phyloP scores from a whole-genome alignment of 2,329 filamentous ascomycete species.

The Alternaria conjuncta region DNA sequence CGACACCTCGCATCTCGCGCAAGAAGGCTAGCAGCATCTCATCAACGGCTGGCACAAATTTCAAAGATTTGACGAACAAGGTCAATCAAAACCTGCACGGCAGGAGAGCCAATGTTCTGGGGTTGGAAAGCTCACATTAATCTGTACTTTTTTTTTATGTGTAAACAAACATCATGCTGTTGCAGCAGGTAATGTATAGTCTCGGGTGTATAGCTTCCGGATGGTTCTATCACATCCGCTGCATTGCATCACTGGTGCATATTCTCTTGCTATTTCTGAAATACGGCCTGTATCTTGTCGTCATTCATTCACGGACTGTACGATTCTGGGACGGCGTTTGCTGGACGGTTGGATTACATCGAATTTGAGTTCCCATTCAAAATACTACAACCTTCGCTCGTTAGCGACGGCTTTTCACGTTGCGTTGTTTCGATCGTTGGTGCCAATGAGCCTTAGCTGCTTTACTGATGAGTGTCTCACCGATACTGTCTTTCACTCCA shows the following conservation, averaged over 20 bases:
- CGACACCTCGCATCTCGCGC: conserved; percentile 49
- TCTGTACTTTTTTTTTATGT: conserved; percentile 6
- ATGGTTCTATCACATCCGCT: conserved; percentile 23
- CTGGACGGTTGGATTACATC: conserved; percentile 28
- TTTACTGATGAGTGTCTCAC: neutral
- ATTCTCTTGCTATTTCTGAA: conserved; percentile 9
- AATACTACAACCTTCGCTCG: neutral
- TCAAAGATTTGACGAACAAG: conserved; percentile 54
- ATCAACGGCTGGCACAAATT: conserved; percentile 48
- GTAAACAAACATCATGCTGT: conserved; percentile 20
- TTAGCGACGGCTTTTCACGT: neutral
- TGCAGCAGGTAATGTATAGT: conserved; percentile 45
- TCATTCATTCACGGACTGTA: conserved; percentile 35
- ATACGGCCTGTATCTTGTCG: neutral
- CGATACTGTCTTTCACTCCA: neutral
- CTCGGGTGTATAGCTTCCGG: conserved; percentile 22
- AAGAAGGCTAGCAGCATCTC: conserved; percentile 51
- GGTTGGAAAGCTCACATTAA: conserved; percentile 53
- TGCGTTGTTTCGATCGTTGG: neutral
- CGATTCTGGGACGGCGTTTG: conserved; percentile 29
- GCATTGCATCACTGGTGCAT: conserved; percentile 30
- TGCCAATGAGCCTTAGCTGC: neutral
- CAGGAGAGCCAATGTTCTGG: conserved; percentile 53
- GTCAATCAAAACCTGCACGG: conserved; percentile 56
- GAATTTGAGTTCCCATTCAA: conserved; percentile 23